Conservation (phyloP, 495 filamentous ascomycete species). For the Ascobolus immersus region DNA sequence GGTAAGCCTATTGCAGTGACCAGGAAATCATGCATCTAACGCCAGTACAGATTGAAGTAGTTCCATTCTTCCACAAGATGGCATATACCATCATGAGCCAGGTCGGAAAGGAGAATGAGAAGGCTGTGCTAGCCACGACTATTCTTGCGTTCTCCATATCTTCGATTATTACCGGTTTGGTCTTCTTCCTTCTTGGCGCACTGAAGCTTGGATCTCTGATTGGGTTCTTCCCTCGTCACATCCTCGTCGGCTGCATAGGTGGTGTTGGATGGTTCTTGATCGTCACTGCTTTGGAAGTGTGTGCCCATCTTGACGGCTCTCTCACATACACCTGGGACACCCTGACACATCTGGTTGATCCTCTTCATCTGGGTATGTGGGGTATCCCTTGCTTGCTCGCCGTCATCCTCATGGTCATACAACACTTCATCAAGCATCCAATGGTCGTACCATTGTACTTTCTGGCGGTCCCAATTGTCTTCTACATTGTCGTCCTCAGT, state of each 20-base stretch:
- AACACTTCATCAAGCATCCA: constrained; percentile 47
- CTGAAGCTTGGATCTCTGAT: constrained; percentile 72
- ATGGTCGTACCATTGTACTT: constrained; percentile 76
- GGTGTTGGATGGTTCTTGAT: constrained; percentile 94
- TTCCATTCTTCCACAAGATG: constrained; percentile 96
- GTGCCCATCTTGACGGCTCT: constrained; percentile 63
- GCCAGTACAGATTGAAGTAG: constrained; percentile 55
- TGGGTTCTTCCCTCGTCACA: constrained; percentile 87
- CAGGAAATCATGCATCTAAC: not conserved
- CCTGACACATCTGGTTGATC: constrained; percentile 38
- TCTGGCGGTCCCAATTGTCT: constrained; percentile 47
- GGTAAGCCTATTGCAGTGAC: constrained; percentile 21
- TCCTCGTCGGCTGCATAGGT: constrained; percentile 90
- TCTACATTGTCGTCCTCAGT: constrained; percentile 53
- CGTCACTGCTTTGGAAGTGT: constrained; percentile 77
- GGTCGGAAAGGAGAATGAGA: constrained; percentile 55
- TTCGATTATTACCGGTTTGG: constrained; percentile 66
- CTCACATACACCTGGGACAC: constrained; percentile 57
- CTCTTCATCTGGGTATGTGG: constrained; percentile 61
- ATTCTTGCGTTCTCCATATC: constrained; percentile 77
- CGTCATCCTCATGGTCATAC: constrained; percentile 44
- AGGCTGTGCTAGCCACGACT: constrained; percentile 72
- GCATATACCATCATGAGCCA: constrained; percentile 57
- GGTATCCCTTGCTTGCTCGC: constrained; percentile 52
- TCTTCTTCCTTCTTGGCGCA: constrained; percentile 73